These are phyloP conservation scores for Meredithiella fracta DNA, from an alignment of 2,329 filamentous ascomycete species.

Conservation along the genomic window DNA sequence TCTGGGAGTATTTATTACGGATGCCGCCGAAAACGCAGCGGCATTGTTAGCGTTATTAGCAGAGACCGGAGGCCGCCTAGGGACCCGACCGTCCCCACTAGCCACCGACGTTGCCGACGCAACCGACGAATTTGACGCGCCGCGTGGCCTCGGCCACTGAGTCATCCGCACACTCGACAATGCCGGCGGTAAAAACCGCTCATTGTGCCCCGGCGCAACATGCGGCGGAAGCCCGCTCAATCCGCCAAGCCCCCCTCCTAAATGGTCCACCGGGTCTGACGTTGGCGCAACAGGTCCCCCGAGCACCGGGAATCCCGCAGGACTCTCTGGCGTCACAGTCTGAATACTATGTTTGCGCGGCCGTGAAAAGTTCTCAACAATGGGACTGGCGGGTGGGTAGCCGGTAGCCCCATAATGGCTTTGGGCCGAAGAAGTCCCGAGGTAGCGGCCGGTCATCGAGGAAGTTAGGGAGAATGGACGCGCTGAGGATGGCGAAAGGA, in stretches of 20 bases:
- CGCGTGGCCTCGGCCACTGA: slow-evolving; percentile 12
- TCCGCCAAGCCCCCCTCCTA: neutral
- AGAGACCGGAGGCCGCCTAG: slow-evolving; percentile 15
- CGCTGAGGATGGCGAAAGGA: neutral
- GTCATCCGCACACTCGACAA: neutral
- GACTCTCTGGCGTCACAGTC: slow-evolving; percentile 10
- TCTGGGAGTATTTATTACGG: no score
- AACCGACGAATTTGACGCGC: slow-evolving; percentile 29
- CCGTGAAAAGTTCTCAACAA: slow-evolving; percentile 42
- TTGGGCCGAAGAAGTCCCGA: neutral
- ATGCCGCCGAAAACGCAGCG: neutral
- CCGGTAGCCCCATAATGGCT: neutral
- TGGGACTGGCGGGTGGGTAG: neutral
- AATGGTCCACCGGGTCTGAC: neutral
- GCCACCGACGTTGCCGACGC: slow-evolving; percentile 24
- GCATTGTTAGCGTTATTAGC: slow-evolving; percentile 1
- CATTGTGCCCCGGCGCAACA: neutral
- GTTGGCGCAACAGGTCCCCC: neutral
- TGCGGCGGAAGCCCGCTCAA: neutral
- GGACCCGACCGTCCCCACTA: slow-evolving; percentile 24
- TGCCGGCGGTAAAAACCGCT: neutral
- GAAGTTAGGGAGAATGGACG: neutral
- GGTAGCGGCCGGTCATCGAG: neutral
- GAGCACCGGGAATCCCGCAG: slow-evolving; percentile 11
- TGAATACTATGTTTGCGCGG: slow-evolving; percentile 37